Conservation (phyloP, 192 early-diverging fungal genomes). For the Helicostylum pulchrum region DNA sequence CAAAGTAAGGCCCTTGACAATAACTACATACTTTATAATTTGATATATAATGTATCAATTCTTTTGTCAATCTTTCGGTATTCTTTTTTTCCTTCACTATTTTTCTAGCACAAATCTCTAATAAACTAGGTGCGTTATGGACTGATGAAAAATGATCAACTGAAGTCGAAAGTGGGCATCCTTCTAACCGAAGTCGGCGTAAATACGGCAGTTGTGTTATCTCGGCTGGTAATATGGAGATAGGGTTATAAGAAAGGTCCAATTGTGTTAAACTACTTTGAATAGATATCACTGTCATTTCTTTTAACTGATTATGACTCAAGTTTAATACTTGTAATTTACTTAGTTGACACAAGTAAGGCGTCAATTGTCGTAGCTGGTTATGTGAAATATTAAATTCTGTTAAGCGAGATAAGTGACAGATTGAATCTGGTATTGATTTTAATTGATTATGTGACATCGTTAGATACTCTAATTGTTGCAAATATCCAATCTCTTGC, state of each 20-base stretch:
- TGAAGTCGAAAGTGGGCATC: conserved; percentile 48
- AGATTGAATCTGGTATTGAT: conserved; percentile 65
- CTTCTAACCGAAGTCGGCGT: conserved; percentile 53
- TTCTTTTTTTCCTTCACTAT: conserved; percentile 1
- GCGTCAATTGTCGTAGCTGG: conserved; percentile 56
- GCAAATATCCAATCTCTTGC: conserved; percentile 67
- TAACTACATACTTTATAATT: conserved; percentile 61
- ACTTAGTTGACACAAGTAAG: conserved; percentile 53
- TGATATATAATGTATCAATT: conserved; percentile 56
- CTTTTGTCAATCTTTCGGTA: neutral
- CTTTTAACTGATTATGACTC: conserved; percentile 54
- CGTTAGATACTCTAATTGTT: conserved; percentile 56
- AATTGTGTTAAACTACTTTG: conserved; percentile 57
- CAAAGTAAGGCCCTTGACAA: conserved; percentile 81
- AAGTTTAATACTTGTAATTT: conserved; percentile 62
- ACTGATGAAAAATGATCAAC: conserved; percentile 29
- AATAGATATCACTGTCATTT: conserved; percentile 60
- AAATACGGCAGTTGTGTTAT: conserved; percentile 68
- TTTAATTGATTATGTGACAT: conserved; percentile 62
- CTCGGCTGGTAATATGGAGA: conserved; percentile 68
- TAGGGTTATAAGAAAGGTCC: conserved; percentile 67
- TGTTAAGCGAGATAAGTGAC: conserved; percentile 59
- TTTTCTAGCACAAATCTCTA: conserved; percentile 69
- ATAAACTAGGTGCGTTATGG: conserved; percentile 57
- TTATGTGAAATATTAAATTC: conserved; percentile 68